Conservation (phyloP, 1,284 basidiomycete species). For the Earliella scabrosa region DNA sequence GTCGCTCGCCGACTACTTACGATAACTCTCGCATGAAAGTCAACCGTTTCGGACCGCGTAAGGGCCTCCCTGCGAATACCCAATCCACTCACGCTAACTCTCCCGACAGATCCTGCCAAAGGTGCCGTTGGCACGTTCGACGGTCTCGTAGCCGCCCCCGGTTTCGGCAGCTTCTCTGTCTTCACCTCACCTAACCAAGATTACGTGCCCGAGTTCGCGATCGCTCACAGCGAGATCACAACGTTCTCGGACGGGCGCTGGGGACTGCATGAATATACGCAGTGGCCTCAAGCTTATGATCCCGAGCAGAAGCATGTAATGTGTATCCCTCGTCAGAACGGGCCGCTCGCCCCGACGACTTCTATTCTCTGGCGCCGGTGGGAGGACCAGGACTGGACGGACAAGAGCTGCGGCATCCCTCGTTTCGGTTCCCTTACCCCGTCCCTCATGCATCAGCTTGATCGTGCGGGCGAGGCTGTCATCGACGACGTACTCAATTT, state of each 20-base stretch:
- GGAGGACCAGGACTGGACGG: not conserved
- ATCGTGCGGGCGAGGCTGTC: not conserved
- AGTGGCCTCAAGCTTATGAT: constrained; percentile 6
- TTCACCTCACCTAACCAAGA: constrained; percentile 4
- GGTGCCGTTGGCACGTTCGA: not conserved
- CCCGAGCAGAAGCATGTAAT: not conserved
- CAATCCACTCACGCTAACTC: no score
- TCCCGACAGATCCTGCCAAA: not conserved
- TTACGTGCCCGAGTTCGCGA: constrained; percentile 3
- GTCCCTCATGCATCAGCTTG: not conserved
- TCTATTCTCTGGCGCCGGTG: not conserved
- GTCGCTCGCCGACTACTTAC: no score
- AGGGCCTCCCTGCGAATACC: no score
- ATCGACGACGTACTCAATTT: not conserved
- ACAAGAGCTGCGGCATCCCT: not conserved
- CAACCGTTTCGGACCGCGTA: no score
- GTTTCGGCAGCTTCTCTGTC: not conserved
- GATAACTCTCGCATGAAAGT: no score
- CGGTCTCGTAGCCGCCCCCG: not conserved
- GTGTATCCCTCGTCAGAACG: not conserved
- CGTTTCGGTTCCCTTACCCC: not conserved
- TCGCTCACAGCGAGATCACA: not conserved
- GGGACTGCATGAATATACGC: constrained; percentile 4
- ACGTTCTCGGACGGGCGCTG: constrained; percentile 4
- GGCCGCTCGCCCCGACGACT: not conserved